Evolutionary conservation across 2,329 filamentous ascomycete species (phyloP).

Genomic region (Sporothrix pallida): DNA sequence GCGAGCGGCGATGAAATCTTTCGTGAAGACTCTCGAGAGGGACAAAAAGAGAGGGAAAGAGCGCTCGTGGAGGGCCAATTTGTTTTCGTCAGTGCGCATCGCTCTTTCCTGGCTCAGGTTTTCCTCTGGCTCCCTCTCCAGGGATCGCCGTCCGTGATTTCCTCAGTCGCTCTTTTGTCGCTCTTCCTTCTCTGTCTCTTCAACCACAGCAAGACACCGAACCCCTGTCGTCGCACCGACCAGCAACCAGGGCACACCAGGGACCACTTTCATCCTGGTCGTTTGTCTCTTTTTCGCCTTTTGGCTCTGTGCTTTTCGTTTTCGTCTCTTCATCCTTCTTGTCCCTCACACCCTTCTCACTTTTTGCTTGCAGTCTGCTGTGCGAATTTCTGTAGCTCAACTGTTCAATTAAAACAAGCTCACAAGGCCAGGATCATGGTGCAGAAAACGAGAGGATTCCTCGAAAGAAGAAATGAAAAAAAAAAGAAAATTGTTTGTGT

Average conservation of each 20-base stretch:
- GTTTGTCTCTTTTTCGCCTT: neutral
- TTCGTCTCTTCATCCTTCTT: neutral
- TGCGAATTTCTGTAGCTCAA: conserved; percentile 8
- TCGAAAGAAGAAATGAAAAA: neutral
- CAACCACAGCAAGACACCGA: neutral
- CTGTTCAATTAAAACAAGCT: neutral
- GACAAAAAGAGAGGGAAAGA: neutral
- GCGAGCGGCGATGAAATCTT: neutral
- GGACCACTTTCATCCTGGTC: neutral
- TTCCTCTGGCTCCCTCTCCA: neutral
- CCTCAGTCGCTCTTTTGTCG: neutral
- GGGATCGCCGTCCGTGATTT: conserved; percentile 26
- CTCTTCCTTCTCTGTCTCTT: neutral
- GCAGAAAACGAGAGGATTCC: neutral
- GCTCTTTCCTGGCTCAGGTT: neutral
- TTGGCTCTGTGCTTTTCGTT: neutral
- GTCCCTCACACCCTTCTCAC: no score
- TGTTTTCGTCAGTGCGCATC: conserved; percentile 30
- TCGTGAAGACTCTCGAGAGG: no score
- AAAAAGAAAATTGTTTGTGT: neutral
- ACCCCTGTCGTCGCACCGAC: conserved; percentile 28
- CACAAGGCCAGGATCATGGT: neutral
- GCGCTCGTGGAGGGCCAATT: neutral
- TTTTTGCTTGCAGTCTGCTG: neutral
- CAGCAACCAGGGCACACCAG: conserved; percentile 1